Evolutionary conservation across 208 protist genomes (phyloP).

Genomic region (Spongospora subterranea): DNA sequence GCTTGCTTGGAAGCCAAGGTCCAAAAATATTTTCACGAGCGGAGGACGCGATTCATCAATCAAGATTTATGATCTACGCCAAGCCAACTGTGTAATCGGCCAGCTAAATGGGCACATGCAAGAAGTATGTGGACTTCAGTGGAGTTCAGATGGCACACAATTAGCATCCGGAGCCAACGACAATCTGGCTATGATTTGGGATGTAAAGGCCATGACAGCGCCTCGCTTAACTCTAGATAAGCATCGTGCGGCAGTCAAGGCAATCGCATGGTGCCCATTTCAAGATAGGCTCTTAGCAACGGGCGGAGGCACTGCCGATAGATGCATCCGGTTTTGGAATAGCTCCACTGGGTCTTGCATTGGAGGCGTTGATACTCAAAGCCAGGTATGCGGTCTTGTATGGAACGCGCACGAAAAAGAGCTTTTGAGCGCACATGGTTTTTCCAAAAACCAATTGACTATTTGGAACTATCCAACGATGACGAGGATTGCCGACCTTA

Average conservation of each 20-base stretch:
- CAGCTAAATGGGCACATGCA: constrained; percentile 85
- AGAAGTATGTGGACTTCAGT: constrained; percentile 95
- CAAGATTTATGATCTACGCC: constrained; percentile 88
- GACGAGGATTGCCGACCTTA: constrained; percentile 92
- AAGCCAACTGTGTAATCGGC: constrained; percentile 67
- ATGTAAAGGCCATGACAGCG: constrained; percentile 71
- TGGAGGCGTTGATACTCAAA: constrained; percentile 70
- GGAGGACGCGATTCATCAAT: constrained; percentile 92
- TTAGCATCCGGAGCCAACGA: constrained; percentile 97
- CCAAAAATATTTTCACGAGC: constrained; percentile 80
- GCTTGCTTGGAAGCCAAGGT: constrained; percentile 87
- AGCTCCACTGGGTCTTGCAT: constrained; percentile 81
- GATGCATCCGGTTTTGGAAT: constrained; percentile 97
- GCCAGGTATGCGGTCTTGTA: constrained; percentile 93
- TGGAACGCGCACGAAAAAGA: constrained; percentile 92
- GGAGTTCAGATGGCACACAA: constrained; percentile 86
- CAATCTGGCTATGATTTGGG: constrained; percentile 95
- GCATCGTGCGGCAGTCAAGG: constrained; percentile 93
- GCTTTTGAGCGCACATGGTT: constrained; percentile 97
- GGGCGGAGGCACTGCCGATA: constrained; percentile 96
- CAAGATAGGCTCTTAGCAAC: constrained; percentile 91
- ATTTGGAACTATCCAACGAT: constrained; percentile 99
- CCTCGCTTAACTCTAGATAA: constrained; percentile 86
- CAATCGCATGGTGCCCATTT: constrained; percentile 96
- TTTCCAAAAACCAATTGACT: constrained; percentile 95